phyloP scores from a whole-genome alignment of 768 basidiomycete genomes.

The Naganishia onofrii region DNA sequence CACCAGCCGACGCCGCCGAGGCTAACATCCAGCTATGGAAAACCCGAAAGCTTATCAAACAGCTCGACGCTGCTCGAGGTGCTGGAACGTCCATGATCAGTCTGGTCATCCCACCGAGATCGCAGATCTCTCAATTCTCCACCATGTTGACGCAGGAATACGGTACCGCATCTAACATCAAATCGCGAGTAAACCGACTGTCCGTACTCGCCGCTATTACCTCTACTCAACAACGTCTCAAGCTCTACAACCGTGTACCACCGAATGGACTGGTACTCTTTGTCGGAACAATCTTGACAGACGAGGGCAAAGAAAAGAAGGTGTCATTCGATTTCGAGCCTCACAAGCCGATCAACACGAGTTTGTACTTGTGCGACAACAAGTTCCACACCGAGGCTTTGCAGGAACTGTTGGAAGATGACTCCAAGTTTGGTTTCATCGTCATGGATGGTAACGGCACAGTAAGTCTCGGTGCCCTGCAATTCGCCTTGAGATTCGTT shows the following conservation, averaged over 20 bases:
- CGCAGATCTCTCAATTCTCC: constrained; percentile 87
- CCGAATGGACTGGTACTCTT: constrained; percentile 96
- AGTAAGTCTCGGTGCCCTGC: constrained; percentile 26
- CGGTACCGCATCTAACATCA: constrained; percentile 99
- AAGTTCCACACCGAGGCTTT: constrained; percentile 99
- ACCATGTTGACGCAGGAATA: constrained; percentile 98
- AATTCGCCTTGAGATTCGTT: not conserved
- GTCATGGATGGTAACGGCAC: constrained; percentile 99
- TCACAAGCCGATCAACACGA: constrained; percentile 99
- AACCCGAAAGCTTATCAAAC: constrained; percentile 98
- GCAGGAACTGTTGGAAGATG: constrained; percentile 91
- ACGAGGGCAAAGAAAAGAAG: constrained; percentile 99
- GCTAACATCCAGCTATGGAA: constrained; percentile 80
- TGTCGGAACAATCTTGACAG: constrained; percentile 95
- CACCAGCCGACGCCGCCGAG: constrained; percentile 60
- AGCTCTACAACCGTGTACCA: constrained; percentile 92
- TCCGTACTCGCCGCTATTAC: constrained; percentile 98
- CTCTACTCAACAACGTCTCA: constrained; percentile 93
- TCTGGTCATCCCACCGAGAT: constrained; percentile 90
- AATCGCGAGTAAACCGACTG: constrained; percentile 94
- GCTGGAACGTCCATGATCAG: constrained; percentile 99
- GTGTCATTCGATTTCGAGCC: constrained; percentile 98
- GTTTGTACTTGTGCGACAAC: constrained; percentile 95
- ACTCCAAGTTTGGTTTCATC: constrained; percentile 97
- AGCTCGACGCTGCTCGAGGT: constrained; percentile 88